A percentile compares a stretch with the other conserved stretches of the same genome.
Conservation (phyloP, 768 basidiomycete genomes). For the Suillus occidentalis region DNA sequence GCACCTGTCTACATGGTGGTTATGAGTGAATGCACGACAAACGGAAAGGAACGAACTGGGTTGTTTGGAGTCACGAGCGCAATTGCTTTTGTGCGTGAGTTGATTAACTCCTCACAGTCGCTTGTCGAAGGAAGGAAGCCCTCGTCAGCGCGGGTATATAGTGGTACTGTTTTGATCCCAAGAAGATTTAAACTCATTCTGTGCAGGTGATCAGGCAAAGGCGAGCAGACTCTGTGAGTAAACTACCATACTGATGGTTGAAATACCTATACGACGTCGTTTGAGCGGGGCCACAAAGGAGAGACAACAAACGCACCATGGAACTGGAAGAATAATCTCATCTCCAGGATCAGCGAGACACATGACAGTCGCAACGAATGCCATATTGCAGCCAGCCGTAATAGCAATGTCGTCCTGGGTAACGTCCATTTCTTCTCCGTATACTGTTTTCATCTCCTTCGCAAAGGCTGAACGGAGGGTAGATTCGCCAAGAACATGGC, state of each 20-base stretch:
- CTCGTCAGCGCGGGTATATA: constrained; percentile 48
- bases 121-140: constrained; percentile 62
- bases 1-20: constrained; percentile 57
- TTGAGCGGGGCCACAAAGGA: background rate
- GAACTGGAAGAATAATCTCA: constrained; percentile 70
- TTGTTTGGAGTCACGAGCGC: constrained; percentile 79
- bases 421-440: constrained; percentile 52
- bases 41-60: constrained; percentile 43
- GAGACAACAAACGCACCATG: constrained; percentile 47
- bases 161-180: constrained; percentile 55
- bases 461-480: constrained; percentile 51
- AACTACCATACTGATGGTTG: constrained; percentile 50
- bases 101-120: constrained; percentile 52
- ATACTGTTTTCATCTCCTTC: constrained; percentile 60
- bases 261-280: constrained; percentile 51
- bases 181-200: constrained; percentile 72
- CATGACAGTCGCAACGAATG: constrained; percentile 63
- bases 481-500: constrained; percentile 57
- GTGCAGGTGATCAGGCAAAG: background rate
- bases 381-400: constrained; percentile 73
- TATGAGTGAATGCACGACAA: background rate
- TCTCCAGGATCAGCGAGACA: constrained; percentile 66
- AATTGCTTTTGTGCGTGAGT: constrained; percentile 62
- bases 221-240: background rate
- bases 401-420: constrained; percentile 58